phyloP scores from a whole-genome alignment of 805 yeast genomes.

The Lachancea dasiensis region DNA sequence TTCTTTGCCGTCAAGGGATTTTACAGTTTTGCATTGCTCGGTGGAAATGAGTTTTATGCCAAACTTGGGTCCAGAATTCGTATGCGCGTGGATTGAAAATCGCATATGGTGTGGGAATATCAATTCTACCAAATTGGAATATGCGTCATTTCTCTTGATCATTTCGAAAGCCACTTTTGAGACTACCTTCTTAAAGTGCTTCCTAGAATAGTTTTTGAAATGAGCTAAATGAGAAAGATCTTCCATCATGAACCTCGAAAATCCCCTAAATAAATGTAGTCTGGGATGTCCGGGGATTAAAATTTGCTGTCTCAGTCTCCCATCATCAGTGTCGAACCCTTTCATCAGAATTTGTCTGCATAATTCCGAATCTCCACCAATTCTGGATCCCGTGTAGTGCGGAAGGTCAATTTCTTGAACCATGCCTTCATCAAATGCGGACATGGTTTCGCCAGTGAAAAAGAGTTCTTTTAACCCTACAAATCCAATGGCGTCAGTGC shows the following conservation, averaged over 20 bases:
- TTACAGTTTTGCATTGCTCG: constrained; percentile 42
- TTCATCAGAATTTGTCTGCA: constrained; percentile 40
- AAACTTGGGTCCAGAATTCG: constrained; percentile 53
- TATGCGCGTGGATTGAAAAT: constrained; percentile 57
- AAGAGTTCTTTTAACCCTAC: constrained; percentile 39
- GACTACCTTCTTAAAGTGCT: constrained; percentile 44
- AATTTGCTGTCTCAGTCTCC: constrained; percentile 58
- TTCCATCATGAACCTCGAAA: constrained; percentile 53
- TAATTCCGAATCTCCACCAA: constrained; percentile 34
- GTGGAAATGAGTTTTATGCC: constrained; percentile 46
- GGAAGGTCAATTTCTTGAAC: constrained; percentile 28
- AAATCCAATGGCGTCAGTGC: constrained; percentile 34
- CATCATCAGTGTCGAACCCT: constrained; percentile 49
- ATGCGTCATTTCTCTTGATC: constrained; percentile 61
- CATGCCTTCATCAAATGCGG: constrained; percentile 26
- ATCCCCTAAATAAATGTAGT: constrained; percentile 48
- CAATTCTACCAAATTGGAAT: constrained; percentile 55
- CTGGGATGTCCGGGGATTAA: constrained; percentile 50
- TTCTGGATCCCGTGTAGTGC: constrained; percentile 37
- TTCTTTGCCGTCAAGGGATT: constrained; percentile 34
- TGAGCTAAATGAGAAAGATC: constrained; percentile 43
- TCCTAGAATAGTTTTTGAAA: constrained; percentile 38
- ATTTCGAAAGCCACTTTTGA: constrained; percentile 55
- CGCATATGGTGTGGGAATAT: constrained; percentile 55
- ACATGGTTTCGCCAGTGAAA: constrained; percentile 26